Percentiles rank a stretch among this genome's conserved stretches.
phyloP scores from a whole-genome alignment of 1,139 yeast species.

The Ogataea hybrid region DNA sequence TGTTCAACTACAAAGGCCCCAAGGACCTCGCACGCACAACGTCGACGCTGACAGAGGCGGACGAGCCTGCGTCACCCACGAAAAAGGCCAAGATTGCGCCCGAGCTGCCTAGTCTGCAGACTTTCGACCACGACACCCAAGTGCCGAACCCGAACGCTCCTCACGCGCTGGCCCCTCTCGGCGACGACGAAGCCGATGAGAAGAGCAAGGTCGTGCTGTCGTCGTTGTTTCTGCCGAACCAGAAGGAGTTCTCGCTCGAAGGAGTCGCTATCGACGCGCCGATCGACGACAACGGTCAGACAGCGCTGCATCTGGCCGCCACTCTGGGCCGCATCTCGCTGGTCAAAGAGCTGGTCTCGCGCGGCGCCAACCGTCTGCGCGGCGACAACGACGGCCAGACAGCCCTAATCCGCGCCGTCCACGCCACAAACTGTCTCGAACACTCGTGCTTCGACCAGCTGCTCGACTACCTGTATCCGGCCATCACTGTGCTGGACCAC shows the following conservation, averaged over 20 bases:
- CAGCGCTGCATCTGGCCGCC: constrained; percentile 95
- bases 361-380: constrained; percentile 65
- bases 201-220: constrained; percentile 56
- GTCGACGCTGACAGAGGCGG: constrained; percentile 38
- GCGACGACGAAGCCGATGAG: constrained; percentile 34
- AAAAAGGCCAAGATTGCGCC: constrained; percentile 13
- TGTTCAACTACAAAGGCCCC: constrained; percentile 60
- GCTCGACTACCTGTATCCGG: constrained; percentile 72
- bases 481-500: constrained; percentile 70
- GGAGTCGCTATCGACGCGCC: constrained; percentile 71
- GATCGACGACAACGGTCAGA: constrained; percentile 90
- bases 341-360: constrained; percentile 67
- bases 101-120: constrained; percentile 21
- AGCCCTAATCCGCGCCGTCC: constrained; percentile 82
- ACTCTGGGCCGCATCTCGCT: constrained; percentile 78
- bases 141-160: constrained; percentile 47
- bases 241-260: constrained; percentile 35
- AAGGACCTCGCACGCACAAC: constrained; percentile 30
- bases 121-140: constrained; percentile 35
- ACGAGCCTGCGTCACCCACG: constrained; percentile 25
- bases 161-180: constrained; percentile 53
- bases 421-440: constrained; percentile 85
- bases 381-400: constrained; percentile 90
- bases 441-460: constrained; percentile 69
- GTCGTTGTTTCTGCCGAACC: constrained; percentile 49